Conservation (phyloP, 192 early-diverging fungal species). For the Rhizoclosmatium sp. region DNA sequence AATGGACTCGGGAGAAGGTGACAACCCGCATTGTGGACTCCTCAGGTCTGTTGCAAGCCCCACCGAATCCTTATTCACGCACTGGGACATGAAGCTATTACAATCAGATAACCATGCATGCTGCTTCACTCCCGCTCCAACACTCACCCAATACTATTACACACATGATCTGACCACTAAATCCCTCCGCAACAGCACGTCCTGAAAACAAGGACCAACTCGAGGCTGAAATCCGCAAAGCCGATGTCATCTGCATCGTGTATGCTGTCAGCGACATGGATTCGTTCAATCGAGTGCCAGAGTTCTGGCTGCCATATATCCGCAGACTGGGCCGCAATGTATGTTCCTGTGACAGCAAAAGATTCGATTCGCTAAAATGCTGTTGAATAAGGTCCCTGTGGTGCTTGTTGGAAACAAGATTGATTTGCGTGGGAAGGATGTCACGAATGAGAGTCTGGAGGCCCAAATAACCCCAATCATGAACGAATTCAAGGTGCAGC, state of each 20-base stretch:
- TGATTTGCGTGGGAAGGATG: constrained; percentile 84
- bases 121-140: no score
- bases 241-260: constrained; percentile 98
- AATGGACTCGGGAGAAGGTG: constrained; percentile 95
- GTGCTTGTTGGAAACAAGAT: constrained; percentile 95
- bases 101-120: no score
- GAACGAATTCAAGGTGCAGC: constrained; percentile 93
- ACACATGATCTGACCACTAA: neutral
- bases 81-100: no score
- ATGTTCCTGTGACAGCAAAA: constrained; percentile 22
- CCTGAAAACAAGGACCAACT: constrained; percentile 88
- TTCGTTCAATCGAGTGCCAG: constrained; percentile 84
- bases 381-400: constrained; percentile 75
- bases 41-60: constrained; percentile 66
- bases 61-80: neutral
- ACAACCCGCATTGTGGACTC: constrained; percentile 99
- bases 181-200: constrained; percentile 59
- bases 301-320: constrained; percentile 94
- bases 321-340: constrained; percentile 92
- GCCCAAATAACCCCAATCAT: constrained; percentile 97
- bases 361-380: neutral
- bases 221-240: constrained; percentile 93
- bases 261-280: constrained; percentile 88
- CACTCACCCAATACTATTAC: neutral
- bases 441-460: constrained; percentile 85